These are phyloP conservation scores for Gossypium bickii DNA, from an alignment of 345 rosid species.

Conservation along the genomic window DNA sequence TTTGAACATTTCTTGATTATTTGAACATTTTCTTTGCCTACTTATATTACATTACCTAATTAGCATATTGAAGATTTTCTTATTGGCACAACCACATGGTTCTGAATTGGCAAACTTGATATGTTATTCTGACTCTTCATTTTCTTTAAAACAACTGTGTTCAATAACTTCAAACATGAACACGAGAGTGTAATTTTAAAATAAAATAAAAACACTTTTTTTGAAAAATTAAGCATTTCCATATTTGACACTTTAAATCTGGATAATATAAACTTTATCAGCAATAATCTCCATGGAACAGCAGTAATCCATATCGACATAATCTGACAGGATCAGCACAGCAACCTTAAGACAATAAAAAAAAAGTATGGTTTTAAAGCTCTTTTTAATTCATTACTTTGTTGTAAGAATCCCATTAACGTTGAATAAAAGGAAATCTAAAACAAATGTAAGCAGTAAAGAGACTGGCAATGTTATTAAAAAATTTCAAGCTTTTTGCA, in stretches of 20 bases:
- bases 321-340: background rate
- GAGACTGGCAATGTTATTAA: background rate
- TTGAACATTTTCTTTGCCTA: background rate
- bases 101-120: background rate
- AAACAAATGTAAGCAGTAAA: background rate
- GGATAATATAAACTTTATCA: too few species aligned
- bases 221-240: too few species aligned
- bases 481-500: background rate
- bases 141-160: background rate
- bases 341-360: background rate
- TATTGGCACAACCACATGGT: background rate
- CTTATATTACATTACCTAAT: background rate
- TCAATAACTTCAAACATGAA: background rate
- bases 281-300: background rate
- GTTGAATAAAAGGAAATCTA: background rate
- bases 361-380: background rate
- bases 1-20: background rate
- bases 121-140: background rate
- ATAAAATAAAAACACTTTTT: too few species aligned
- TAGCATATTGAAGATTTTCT: background rate
- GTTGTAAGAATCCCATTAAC: slow-evolving; percentile 2
- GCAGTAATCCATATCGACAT: background rate
- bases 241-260: too few species aligned
- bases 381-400: background rate
- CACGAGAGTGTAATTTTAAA: too few species aligned